Evolutionary conservation across 768 basidiomycete genomes (phyloP), one percentile per base, ranked within the genome.

Genomic region (Hygrocybe punicea): DNA sequence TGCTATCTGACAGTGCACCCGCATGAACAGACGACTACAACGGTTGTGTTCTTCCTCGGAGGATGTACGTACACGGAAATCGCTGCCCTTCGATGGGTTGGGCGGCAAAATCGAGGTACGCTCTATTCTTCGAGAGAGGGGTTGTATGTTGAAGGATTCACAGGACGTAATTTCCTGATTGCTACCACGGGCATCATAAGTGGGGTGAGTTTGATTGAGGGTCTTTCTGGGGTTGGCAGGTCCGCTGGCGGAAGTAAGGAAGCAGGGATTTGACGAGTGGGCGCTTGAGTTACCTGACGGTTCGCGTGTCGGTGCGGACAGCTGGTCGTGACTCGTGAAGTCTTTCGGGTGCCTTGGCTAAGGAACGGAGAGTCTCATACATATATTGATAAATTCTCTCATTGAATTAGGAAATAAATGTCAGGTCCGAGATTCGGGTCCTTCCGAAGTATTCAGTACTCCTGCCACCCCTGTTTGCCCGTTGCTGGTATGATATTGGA

Each of bases 11-110:
- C 60, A 84, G 82, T 78, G 53, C 73, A 73, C 57, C 70, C 79
- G 1, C 77, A 76, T 50, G 89, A 87, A 59, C 80, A 82, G 63
- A 74, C 81, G 2, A 89, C 85, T 7, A 96, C 88, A 5, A 96
- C 93, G 2, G 82, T 96, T 16, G 90, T 99, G 9, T 97, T 98
- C 74, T 98, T 98, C 82, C 73, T 98, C 33, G 97, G 97, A 24
- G 97, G 96, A 4, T 94, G 94, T 69, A 99, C 97, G 11, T 97
- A 91, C 64, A 96, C 96, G 8, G 97, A 98, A 75, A 93, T 98
- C 58, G 87, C 97, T 36, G 96, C 96, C 6, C 69, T 99, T 62
- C 80, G 97, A 68, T 97, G 93, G 93, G 87, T 96, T 65, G 81
- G 85, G 55, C 82, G 86, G 63, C 93, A 93, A 69, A 88, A 87